A percentile compares a stretch with the other conserved stretches of the same genome.
Evolutionary conservation across 2,329 filamentous ascomycete genomes (phyloP).

Genomic region (Dactylonectria estremocensis): DNA sequence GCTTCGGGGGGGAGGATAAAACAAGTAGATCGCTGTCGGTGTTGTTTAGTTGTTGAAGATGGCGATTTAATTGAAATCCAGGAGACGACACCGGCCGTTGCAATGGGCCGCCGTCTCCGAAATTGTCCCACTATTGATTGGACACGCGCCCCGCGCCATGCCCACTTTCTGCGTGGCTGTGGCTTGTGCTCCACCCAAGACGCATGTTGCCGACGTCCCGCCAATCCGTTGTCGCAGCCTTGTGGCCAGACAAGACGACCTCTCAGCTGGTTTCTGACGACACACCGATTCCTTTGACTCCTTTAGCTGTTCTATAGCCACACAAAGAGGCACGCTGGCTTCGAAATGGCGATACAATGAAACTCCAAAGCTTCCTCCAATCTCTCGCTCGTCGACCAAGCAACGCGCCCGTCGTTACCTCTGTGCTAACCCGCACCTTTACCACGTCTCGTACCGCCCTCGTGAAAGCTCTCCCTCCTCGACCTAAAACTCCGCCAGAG

Average conservation of each 20-base stretch:
- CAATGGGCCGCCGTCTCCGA: slow-evolving; percentile 24
- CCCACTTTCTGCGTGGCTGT: slow-evolving; percentile 16
- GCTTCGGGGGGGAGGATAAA: neutral
- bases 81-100: slow-evolving; percentile 22
- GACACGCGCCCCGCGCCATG: slow-evolving; percentile 16
- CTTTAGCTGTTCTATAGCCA: neutral
- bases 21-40: slow-evolving; percentile 6
- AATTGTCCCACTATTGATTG: slow-evolving; percentile 29
- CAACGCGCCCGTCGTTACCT: slow-evolving; percentile 5
- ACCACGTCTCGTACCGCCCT: slow-evolving; percentile 49
- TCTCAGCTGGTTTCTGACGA: neutral
- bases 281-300: neutral
- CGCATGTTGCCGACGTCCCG: too few relatives aligned
- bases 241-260: neutral
- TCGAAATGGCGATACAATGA: slow-evolving; percentile 28
- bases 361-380: slow-evolving; percentile 26
- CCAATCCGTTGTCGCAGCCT: slow-evolving; percentile 16
- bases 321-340: neutral
- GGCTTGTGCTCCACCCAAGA: slow-evolving; percentile 23
- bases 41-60: slow-evolving; percentile 5
- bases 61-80: slow-evolving; percentile 23
- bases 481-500: slow-evolving; percentile 80
- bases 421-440: slow-evolving; percentile 46
- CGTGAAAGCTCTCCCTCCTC: slow-evolving; percentile 78
- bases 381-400: slow-evolving; percentile 13